Base-by-base conservation (phyloP, 2,329 filamentous ascomycete species). In the Cladosporium austrohemisphaericum region DNA sequence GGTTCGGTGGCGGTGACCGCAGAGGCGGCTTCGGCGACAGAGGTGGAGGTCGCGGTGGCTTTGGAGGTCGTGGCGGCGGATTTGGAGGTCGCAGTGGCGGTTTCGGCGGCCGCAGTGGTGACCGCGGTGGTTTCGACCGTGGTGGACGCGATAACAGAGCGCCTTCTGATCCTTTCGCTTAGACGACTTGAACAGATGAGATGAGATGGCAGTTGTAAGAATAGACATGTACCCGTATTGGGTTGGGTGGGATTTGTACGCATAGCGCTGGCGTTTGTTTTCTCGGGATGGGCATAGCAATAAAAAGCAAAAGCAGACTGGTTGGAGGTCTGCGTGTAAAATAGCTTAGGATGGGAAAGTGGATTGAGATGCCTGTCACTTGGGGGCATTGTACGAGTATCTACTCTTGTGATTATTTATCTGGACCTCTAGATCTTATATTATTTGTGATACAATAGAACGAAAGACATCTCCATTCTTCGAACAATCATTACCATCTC, bases 21-120 rank as follows among this genome's bases (percentile, higher is more conserved):
- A n/a, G 48, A 16, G 53, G 52, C 35, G 47, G 53, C 31, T 48
- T 51, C 33, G 60, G 49, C n/a, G 60, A 58, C 11, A 50, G 53
- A 20, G 49, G 40, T 9, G 48, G 56, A 28, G 46, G 32, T 4
- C 18, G 52, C 13, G 49, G 41, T 40, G 49, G 45, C n/a, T 28
- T 35, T n/a, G n/a, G 41, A 13, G 48, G 41, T 18, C 32, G 18
- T 33, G 29, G 47, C n/a, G 52, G 55, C 41, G 41, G 37, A 37
- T 25, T 20, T 10, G 37, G 49, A 9, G 48, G 48, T n/a, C 44
- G 29, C 19, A 26, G 43, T 10, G 37, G 40, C 10, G 50, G 37
- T 25, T 22, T 33, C 2, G 36, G 41, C 19, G n/a, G 19, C 35
- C 19, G 16, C 9, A 25, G 38, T 5, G 38, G 38, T 18, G 26